Base-by-base conservation (phyloP, 2,329 filamentous ascomycete species). In the Neonectria magnoliae region DNA sequence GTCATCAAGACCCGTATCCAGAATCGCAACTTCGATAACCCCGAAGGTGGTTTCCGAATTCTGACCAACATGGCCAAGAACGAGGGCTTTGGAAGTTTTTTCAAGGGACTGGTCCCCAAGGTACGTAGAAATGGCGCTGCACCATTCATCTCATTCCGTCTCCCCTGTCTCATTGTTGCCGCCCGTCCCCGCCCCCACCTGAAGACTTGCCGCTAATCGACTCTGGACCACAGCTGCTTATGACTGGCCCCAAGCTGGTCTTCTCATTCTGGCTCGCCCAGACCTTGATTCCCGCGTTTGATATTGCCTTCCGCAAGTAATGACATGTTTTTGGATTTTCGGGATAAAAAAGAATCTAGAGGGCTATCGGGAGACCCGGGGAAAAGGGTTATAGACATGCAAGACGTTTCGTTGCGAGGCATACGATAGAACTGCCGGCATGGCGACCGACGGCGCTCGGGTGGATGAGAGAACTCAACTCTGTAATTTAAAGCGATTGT, bases 251-350 rank as follows among this genome's bases (percentile, higher is more conserved):
- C 68, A 99, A 99, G 88, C 88, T 99, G 66, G 96, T 98, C 68
- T 99, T 99, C 86, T 98, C 94, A 66, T 99, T 99, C 90, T 99
- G 96, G 96, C 89, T 99, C 77, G 96, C 96, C 62, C 96, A 99
- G 86, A 98, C 96, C 31, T 85, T 99, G 75, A 99, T 99, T 77
- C 96, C 96, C 56, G 91, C 94, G 42, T 98, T 98, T 80, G 93
- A 89, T 73, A 78, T 73, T 62, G 81, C 81, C 68, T 74, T 86
- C 57, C 67, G 62, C 57, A 73, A 75, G 61, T 73, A 69, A 60
- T 63, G 42, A 44, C 29, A 56, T 60, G 47, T 50, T 38, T 33
- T n/a, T 31, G 56, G 44, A 44, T 59, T 51, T 25, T 50, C 1
- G 20, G 44, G 29, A 31, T 56, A 20, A 62, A 55, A 45, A 38